A percentile compares a stretch with the other conserved stretches of the same genome.
Evolutionary conservation across 2,329 filamentous ascomycete species (phyloP).

Genomic region (Thelonectria discophora): DNA sequence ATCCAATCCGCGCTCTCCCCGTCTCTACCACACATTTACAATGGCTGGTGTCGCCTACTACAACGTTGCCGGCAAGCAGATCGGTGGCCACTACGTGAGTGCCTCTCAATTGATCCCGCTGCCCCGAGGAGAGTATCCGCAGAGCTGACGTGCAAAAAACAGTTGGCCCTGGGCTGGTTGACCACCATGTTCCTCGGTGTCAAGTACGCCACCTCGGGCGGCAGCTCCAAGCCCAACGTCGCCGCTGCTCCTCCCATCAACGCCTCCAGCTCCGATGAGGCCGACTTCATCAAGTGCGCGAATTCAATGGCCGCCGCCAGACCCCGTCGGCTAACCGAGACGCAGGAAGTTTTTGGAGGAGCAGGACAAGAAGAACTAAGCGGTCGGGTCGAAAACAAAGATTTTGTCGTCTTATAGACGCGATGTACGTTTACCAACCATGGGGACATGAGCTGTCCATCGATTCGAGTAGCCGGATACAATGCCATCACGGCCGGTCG

Average conservation of each 20-base stretch:
- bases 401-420: constrained; percentile 41
- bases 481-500: constrained; percentile 39
- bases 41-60: constrained; percentile 57
- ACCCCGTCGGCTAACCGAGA: constrained; percentile 36
- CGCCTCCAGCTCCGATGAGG: constrained; percentile 68
- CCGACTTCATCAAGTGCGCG: constrained; percentile 71
- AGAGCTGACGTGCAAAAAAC: constrained; percentile 36
- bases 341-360: constrained; percentile 53
- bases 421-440: constrained; percentile 48
- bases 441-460: constrained; percentile 38
- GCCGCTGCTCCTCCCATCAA: constrained; percentile 66
- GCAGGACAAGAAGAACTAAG: constrained; percentile 54
- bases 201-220: constrained; percentile 56
- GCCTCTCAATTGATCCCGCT: constrained; percentile 27
- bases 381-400: constrained; percentile 27
- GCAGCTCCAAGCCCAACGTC: constrained; percentile 55
- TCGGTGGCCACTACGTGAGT: constrained; percentile 70
- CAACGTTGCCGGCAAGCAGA: constrained; percentile 65
- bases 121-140: constrained; percentile 9
- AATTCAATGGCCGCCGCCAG: constrained; percentile 34
- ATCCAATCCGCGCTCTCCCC: constrained; percentile 41
- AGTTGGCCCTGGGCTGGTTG: constrained; percentile 68
- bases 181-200: constrained; percentile 59
- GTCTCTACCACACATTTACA: constrained; percentile 37
- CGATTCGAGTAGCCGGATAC: constrained; percentile 37